Percentiles rank a stretch among this genome's conserved stretches.
phyloP scores from a whole-genome alignment of 2,329 filamentous ascomycete species.

The Scorias spongiosa region DNA sequence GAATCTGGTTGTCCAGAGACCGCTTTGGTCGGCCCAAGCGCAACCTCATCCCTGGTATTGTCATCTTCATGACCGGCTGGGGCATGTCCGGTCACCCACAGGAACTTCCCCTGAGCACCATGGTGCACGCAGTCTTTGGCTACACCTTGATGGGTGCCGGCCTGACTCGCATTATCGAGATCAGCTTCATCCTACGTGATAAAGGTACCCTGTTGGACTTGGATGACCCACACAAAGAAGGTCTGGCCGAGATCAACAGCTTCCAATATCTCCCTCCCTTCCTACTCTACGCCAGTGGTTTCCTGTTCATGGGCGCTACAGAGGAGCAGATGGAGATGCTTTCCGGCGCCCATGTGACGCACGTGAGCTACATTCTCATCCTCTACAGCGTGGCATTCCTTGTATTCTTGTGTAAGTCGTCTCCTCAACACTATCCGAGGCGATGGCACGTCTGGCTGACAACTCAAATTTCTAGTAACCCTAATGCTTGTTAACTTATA shows the following conservation, averaged over 20 bases:
- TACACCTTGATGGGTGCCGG: slow-evolving; percentile 92
- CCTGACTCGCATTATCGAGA: slow-evolving; percentile 70
- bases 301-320: slow-evolving; percentile 94
- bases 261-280: slow-evolving; percentile 23
- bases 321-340: slow-evolving; percentile 88
- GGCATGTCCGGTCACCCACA: slow-evolving; percentile 91
- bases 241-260: slow-evolving; percentile 34
- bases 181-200: slow-evolving; percentile 75
- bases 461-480: slow-evolving; percentile 37
- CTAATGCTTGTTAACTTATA: slow-evolving; percentile 79
- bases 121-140: slow-evolving; percentile 79
- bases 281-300: slow-evolving; percentile 78
- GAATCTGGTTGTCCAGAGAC: slow-evolving; percentile 79
- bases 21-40: slow-evolving; percentile 74
- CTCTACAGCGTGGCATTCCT: slow-evolving; percentile 82
- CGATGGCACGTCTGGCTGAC: neutral
- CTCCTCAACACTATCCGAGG: neutral
- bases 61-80: slow-evolving; percentile 86
- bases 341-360: slow-evolving; percentile 58
- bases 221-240: slow-evolving; percentile 5
- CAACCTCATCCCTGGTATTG: slow-evolving; percentile 83
- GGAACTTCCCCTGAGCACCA: slow-evolving; percentile 64
- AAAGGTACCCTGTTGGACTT: slow-evolving; percentile 27
- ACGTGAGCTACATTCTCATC: slow-evolving; percentile 84
- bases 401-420: slow-evolving; percentile 60